These are phyloP conservation scores for Triticum timopheevii DNA, from an alignment of 176 grass and related monocot genomes.

Conservation along the genomic window DNA sequence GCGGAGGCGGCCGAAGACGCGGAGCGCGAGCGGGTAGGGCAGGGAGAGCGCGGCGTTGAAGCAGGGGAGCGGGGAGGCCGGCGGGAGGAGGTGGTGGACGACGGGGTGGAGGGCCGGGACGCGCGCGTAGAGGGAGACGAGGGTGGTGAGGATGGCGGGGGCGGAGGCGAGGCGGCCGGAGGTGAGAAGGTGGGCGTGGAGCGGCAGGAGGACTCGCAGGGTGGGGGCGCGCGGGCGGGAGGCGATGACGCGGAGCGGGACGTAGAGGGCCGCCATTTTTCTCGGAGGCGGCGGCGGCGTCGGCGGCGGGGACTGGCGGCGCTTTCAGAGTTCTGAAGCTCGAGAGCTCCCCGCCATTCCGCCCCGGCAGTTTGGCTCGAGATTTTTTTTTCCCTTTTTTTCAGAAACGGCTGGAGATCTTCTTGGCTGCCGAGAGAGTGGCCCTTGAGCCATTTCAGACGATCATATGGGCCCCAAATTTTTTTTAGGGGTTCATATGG, in stretches of 20 bases:
- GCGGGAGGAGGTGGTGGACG: conserved; percentile 33
- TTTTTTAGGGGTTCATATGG: too few species aligned
- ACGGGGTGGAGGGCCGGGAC: conserved; percentile 20
- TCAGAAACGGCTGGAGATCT: too few species aligned
- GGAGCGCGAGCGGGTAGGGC: conserved; percentile 46
- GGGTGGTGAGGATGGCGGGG: conserved; percentile 37
- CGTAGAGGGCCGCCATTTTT: conserved; percentile 28
- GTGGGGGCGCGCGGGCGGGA: not conserved
- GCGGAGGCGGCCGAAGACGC: conserved; percentile 45
- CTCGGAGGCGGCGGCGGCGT: not conserved
- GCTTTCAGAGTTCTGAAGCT: not conserved
- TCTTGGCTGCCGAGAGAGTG: too few species aligned
- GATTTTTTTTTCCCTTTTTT: too few species aligned
- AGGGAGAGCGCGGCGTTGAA: conserved; percentile 60
- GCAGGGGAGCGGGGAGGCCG: conserved; percentile 41
- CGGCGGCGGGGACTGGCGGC: not conserved
- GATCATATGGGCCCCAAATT: too few species aligned
- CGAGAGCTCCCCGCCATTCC: not conserved
- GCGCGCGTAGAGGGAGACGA: conserved; percentile 51
- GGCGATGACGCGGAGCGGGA: conserved; percentile 31
- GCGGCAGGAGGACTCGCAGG: conserved; percentile 27
- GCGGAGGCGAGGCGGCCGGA: conserved; percentile 40
- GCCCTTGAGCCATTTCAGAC: too few species aligned
- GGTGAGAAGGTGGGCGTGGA: conserved; percentile 52
- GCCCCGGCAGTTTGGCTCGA: too few species aligned